Evolutionary conservation across 2,329 filamentous ascomycete species (phyloP).

Genomic region (Botrytis sinoallii): DNA sequence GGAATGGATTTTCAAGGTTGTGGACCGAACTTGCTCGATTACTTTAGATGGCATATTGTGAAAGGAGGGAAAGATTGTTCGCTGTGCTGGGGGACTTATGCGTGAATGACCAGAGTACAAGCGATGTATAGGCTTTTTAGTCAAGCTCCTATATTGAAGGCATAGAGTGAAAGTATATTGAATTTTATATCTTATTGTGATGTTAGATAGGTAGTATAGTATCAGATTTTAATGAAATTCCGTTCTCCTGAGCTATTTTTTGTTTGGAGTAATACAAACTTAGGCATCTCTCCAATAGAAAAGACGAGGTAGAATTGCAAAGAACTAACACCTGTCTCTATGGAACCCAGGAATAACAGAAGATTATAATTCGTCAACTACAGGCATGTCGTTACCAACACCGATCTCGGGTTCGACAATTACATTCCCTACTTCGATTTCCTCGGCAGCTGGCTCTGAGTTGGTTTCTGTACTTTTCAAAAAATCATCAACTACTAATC

Average conservation of each 20-base stretch:
- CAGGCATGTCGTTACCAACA: constrained; percentile 1
- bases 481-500: constrained; percentile 63
- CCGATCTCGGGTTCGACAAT: not conserved
- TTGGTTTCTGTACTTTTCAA: constrained; percentile 30
- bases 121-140: not conserved
- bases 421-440: not conserved
- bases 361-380: constrained; percentile 1
- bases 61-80: not conserved
- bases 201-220: not conserved
- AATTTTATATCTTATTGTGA: not conserved
- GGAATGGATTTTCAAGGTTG: not conserved
- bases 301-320: not conserved
- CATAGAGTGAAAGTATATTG: not conserved
- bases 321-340: not conserved
- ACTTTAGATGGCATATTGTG: not conserved
- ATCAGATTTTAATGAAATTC: not conserved
- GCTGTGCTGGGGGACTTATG: not conserved
- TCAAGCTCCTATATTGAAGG: not conserved
- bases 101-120: not conserved
- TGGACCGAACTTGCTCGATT: not conserved
- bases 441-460: not conserved
- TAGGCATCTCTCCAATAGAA: not conserved
- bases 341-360: not conserved
- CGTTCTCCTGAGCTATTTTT: not conserved
- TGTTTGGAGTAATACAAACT: not conserved